Conservation (phyloP, 2,329 filamentous ascomycete genomes). For the Aspergillus neoniger region DNA sequence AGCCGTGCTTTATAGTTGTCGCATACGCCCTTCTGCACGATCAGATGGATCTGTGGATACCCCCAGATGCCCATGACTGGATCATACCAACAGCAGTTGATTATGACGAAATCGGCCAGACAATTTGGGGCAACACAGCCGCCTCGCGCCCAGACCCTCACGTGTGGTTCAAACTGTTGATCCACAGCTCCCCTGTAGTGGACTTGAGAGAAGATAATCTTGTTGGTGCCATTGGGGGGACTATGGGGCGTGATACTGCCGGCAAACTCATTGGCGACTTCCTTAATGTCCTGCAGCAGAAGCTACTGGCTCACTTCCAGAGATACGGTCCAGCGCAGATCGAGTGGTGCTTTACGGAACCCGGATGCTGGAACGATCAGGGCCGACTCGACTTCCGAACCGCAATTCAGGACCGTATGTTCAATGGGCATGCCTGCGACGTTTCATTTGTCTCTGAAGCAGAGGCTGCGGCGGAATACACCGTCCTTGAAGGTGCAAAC, state of each 20-base stretch:
- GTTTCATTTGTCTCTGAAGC: not conserved
- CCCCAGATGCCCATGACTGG: not conserved
- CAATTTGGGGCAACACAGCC: not conserved
- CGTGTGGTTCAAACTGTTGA: not conserved
- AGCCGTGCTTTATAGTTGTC: too few relatives aligned
- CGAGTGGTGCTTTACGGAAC: not conserved
- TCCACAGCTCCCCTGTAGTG: not conserved
- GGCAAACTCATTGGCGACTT: not conserved
- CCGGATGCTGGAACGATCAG: not conserved
- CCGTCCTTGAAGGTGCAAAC: not conserved
- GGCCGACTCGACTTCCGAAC: not conserved
- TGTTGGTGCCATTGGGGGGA: not conserved
- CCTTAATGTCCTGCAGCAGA: not conserved
- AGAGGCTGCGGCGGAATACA: not conserved
- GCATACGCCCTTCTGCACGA: too few relatives aligned
- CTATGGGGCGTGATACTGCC: not conserved
- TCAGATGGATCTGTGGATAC: not conserved
- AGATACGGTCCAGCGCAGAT: not conserved
- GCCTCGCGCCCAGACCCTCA: not conserved
- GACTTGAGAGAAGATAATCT: not conserved
- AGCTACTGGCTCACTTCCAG: not conserved
- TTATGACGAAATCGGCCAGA: not conserved
- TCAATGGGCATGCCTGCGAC: not conserved
- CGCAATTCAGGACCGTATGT: not conserved
- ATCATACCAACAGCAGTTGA: not conserved